Conservation (phyloP, 2,329 filamentous ascomycete genomes). For the Aspergillus ochraceus region DNA sequence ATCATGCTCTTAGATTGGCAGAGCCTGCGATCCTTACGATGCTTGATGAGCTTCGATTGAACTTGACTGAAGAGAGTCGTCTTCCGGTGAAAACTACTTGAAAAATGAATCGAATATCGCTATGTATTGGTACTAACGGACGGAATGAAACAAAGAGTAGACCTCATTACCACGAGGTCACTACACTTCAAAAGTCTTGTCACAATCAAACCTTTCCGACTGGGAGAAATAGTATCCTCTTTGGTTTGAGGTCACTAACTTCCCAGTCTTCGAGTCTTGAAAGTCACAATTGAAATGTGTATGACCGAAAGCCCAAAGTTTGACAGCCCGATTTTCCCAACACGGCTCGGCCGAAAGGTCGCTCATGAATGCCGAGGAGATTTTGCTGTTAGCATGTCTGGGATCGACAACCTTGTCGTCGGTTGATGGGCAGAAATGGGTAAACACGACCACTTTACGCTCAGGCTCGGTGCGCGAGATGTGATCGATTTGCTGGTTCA, state of each 20-base stretch:
- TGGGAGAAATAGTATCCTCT: slow-evolving; percentile 37
- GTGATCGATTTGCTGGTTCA: slow-evolving; percentile 27
- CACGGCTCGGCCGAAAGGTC: slow-evolving; percentile 38
- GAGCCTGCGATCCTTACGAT: neutral
- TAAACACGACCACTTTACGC: slow-evolving; percentile 29
- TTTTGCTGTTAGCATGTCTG: slow-evolving; percentile 21
- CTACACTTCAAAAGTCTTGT: slow-evolving; percentile 20
- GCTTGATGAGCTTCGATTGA: neutral
- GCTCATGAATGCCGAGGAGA: slow-evolving; percentile 39
- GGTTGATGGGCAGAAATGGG: slow-evolving; percentile 30
- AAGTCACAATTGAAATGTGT: slow-evolving; percentile 46
- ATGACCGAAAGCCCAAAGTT: slow-evolving; percentile 47
- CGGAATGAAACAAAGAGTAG: neutral
- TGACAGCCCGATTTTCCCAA: slow-evolving; percentile 35
- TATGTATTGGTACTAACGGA: no score
- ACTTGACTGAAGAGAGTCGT: neutral
- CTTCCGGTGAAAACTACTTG: neutral
- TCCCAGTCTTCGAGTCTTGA: slow-evolving; percentile 18
- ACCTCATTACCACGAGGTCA: neutral
- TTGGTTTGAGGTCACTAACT: slow-evolving; percentile 38
- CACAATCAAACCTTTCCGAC: slow-evolving; percentile 33
- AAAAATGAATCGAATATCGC: neutral
- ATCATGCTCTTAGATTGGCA: neutral
- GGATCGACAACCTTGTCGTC: slow-evolving; percentile 22
- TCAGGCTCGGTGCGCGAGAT: slow-evolving; percentile 24